A percentile compares a stretch with the other conserved stretches of the same genome.
These are phyloP conservation scores for Mortierella claussenii DNA, from an alignment of 192 early-diverging fungal genomes.

Conservation along the genomic window DNA sequence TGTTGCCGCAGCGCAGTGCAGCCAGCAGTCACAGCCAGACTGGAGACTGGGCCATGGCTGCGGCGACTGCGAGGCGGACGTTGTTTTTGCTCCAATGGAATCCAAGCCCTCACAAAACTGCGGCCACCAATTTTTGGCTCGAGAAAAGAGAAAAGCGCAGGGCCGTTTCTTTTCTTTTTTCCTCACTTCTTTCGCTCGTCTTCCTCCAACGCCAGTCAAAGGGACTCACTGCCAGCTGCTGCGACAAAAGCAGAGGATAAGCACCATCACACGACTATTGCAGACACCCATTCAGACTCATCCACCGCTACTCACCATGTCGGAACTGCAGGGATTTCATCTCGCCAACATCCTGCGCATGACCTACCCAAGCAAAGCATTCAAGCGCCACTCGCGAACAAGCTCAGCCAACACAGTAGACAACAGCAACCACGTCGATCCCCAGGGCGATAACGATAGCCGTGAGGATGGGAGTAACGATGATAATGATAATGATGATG, in stretches of 20 bases:
- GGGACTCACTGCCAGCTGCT: too few relatives aligned
- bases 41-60: too few relatives aligned
- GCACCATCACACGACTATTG: too few relatives aligned
- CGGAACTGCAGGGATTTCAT: slow-evolving; percentile 38
- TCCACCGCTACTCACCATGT: slow-evolving; percentile 21
- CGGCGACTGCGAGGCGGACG: too few relatives aligned
- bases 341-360: slow-evolving; percentile 43
- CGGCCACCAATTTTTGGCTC: too few relatives aligned
- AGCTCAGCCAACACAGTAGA: not conserved
- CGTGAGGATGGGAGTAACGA: not conserved
- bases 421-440: not conserved
- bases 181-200: not conserved
- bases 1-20: not conserved
- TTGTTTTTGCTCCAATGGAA: not conserved
- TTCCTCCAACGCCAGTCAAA: too few relatives aligned
- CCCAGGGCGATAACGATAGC: not conserved
- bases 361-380: slow-evolving; percentile 9
- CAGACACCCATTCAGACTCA: too few relatives aligned
- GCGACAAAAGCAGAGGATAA: too few relatives aligned
- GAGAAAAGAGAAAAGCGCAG: not conserved
- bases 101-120: not conserved
- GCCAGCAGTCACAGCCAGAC: too few relatives aligned
- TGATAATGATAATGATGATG: not conserved
- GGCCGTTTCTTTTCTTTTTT: not conserved
- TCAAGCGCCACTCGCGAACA: not conserved